Conservation (phyloP, 2,329 filamentous ascomycete genomes). For the Arthrobotrys sphaeroides region DNA sequence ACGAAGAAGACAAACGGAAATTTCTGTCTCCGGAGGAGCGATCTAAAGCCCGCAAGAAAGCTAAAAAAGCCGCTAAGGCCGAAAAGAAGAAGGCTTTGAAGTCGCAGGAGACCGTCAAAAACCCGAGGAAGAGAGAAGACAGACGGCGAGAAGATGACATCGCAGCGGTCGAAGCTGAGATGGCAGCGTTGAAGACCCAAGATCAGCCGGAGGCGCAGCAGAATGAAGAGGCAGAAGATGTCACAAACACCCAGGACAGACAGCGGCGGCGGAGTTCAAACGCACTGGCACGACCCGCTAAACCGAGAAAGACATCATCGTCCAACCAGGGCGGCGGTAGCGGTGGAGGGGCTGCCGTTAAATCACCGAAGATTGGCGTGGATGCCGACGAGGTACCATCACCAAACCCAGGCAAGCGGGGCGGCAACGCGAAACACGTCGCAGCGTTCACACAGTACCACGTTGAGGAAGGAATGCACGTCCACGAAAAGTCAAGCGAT, state of each 20-base stretch:
- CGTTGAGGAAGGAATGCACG: slow-evolving; percentile 47
- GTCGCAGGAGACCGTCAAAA: slow-evolving; percentile 43
- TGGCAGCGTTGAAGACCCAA: slow-evolving; percentile 34
- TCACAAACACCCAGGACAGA: slow-evolving; percentile 40
- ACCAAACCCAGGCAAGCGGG: slow-evolving; percentile 4
- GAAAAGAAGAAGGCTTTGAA: slow-evolving; percentile 45
- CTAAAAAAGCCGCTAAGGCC: slow-evolving; percentile 48
- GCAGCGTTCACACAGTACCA: slow-evolving; percentile 45
- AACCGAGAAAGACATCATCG: slow-evolving; percentile 48
- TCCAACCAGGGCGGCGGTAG: slow-evolving; percentile 36
- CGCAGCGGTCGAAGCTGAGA: slow-evolving; percentile 40
- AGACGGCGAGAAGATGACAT: slow-evolving; percentile 45
- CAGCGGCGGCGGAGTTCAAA: slow-evolving; percentile 52
- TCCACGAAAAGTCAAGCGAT: slow-evolving; percentile 44
- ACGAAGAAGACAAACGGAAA: slow-evolving; percentile 46
- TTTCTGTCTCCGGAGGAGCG: slow-evolving; percentile 36
- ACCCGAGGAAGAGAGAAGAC: slow-evolving; percentile 47
- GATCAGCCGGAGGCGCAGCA: slow-evolving; percentile 7
- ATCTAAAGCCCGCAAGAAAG: slow-evolving; percentile 46
- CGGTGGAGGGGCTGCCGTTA: slow-evolving; percentile 10
- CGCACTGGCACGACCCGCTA: slow-evolving; percentile 35
- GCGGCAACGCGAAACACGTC: slow-evolving; percentile 37
- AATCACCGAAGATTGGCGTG: slow-evolving; percentile 46
- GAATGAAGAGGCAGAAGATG: slow-evolving; percentile 2
- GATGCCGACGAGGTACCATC: slow-evolving; percentile 15